Conservation (phyloP, 2,329 filamentous ascomycete genomes). For the Microdochium trichocladiopsis region DNA sequence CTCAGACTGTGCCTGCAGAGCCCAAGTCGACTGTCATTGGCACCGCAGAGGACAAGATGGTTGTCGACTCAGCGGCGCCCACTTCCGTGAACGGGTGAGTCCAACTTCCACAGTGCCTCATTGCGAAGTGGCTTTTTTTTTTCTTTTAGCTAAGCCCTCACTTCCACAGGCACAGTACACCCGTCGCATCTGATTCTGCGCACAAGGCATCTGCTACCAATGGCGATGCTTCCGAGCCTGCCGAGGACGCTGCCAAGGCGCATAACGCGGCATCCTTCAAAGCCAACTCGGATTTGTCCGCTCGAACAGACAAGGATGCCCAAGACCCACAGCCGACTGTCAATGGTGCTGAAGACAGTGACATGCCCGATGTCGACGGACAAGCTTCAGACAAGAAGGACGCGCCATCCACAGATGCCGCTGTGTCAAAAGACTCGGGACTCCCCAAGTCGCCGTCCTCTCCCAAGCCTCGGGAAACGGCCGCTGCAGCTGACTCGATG, state of each 20-base stretch:
- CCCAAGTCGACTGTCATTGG: slow-evolving; percentile 9
- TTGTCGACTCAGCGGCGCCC: slow-evolving; percentile 34
- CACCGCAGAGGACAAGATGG: slow-evolving; percentile 33
- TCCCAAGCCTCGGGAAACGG: not conserved
- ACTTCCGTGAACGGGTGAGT: slow-evolving; percentile 51
- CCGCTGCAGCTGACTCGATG: slow-evolving; percentile 15
- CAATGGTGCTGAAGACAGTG: not conserved
- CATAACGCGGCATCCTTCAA: slow-evolving; percentile 14
- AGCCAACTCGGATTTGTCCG: slow-evolving; percentile 10
- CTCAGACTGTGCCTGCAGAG: slow-evolving; percentile 14
- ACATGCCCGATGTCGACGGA: slow-evolving; percentile 11
- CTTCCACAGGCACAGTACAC: slow-evolving; percentile 7
- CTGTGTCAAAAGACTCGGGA: not conserved
- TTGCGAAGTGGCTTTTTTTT: no score
- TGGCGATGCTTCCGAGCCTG: slow-evolving; percentile 1
- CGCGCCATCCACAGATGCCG: not conserved
- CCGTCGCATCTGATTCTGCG: not conserved
- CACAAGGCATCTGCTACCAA: not conserved
- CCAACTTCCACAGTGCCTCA: slow-evolving; percentile 6
- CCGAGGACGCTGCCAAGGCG: slow-evolving; percentile 5
- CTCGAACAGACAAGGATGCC: slow-evolving; percentile 4
- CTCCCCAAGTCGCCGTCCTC: not conserved
- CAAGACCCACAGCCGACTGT: slow-evolving; percentile 2
- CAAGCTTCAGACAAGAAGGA: slow-evolving; percentile 1
- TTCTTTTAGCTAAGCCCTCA: slow-evolving; percentile 1